A percentile compares a stretch with the other conserved stretches of the same genome.
phyloP scores from a whole-genome alignment of 768 basidiomycete species.

The Serpula lacrymans region DNA sequence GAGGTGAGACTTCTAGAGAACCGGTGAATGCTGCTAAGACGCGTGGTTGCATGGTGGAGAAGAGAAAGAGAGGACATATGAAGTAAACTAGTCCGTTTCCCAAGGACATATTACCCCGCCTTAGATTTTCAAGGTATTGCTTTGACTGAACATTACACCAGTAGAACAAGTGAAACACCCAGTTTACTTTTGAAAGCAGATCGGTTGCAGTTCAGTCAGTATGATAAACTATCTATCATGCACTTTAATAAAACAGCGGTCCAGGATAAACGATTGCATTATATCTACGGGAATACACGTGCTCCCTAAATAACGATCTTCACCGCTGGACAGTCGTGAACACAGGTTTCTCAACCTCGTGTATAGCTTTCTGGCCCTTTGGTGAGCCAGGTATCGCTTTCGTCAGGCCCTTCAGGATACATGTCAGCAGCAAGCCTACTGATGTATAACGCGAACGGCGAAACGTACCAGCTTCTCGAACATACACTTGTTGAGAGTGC shows the following conservation, averaged over 20 bases:
- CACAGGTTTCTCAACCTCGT: slow-evolving; percentile 84
- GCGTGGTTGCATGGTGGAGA: slow-evolving; percentile 27
- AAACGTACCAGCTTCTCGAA: slow-evolving; percentile 88
- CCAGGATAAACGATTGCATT: slow-evolving; percentile 8
- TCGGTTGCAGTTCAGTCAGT: too few relatives aligned
- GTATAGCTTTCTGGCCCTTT: slow-evolving; percentile 75
- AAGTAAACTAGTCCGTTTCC: slow-evolving; percentile 4
- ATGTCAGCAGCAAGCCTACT: background rate
- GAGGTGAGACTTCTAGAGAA: slow-evolving; percentile 5
- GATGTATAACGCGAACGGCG: background rate
- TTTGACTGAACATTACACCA: too few relatives aligned
- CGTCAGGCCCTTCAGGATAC: slow-evolving; percentile 65
- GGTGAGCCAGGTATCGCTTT: slow-evolving; percentile 92
- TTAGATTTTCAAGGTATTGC: too few relatives aligned
- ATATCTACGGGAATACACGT: slow-evolving; percentile 2
- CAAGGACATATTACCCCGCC: slow-evolving; percentile 1
- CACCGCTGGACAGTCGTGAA: slow-evolving; percentile 85
- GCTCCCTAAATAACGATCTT: slow-evolving; percentile 6
- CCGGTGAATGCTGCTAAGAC: slow-evolving; percentile 14
- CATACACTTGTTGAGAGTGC: slow-evolving; percentile 87
- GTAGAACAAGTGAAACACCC: too few relatives aligned
- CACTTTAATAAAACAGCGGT: too few relatives aligned
- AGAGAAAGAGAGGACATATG: slow-evolving; percentile 27
- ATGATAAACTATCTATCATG: too few relatives aligned
- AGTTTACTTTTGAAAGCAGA: too few relatives aligned